These are phyloP conservation scores for Lachnellula willkommii DNA, from an alignment of 2,329 filamentous ascomycete genomes.

Conservation along the genomic window DNA sequence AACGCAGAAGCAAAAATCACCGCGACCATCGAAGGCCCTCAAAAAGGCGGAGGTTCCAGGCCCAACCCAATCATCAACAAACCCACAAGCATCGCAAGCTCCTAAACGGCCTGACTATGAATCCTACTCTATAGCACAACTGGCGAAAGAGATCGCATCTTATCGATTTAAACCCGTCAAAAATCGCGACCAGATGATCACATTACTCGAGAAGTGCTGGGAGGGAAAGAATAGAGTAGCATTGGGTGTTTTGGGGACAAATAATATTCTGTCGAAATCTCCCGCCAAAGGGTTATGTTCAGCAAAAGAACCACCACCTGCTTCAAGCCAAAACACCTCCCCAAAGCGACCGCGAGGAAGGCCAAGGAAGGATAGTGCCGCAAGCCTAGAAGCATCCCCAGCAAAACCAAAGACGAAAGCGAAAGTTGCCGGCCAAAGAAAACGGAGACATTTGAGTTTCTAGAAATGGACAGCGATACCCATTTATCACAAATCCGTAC, in stretches of 20 bases:
- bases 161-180: conserved; percentile 72
- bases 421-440: conserved; percentile 11
- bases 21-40: neutral
- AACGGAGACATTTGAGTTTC: conserved; percentile 16
- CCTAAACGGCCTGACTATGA: conserved; percentile 50
- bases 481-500: conserved; percentile 24
- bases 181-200: conserved; percentile 62
- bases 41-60: neutral
- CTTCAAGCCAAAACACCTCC: conserved; percentile 18
- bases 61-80: conserved; percentile 12
- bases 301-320: neutral
- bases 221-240: conserved; percentile 45
- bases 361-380: conserved; percentile 35
- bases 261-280: conserved; percentile 10
- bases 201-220: conserved; percentile 67
- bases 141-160: conserved; percentile 55
- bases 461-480: conserved; percentile 19
- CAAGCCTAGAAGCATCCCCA: conserved; percentile 10
- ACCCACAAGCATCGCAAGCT: conserved; percentile 1
- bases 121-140: conserved; percentile 55
- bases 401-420: conserved; percentile 12
- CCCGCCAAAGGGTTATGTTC: conserved; percentile 2
- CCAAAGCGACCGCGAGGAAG: conserved; percentile 38
- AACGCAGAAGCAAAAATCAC: neutral
- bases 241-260: conserved; percentile 23